Evolutionary conservation across 495 filamentous ascomycete genomes (phyloP).

Genomic region (Penicillium salamii): DNA sequence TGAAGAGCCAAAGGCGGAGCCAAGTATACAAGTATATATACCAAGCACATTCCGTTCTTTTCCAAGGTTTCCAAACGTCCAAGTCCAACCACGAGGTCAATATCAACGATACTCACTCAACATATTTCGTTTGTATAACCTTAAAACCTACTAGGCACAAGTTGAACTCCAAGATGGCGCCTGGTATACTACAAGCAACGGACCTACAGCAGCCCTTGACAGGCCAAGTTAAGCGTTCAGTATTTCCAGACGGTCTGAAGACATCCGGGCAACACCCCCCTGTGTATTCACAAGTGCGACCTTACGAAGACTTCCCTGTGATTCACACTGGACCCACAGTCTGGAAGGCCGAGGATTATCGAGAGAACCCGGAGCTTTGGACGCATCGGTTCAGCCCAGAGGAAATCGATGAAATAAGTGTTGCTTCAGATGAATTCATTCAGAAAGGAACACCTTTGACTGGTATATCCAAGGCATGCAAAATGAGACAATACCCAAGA

Average conservation of each 20-base stretch:
- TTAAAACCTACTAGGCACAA: no score
- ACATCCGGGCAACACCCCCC: slow-evolving; percentile 83
- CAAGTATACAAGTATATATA: slow-evolving; percentile 13
- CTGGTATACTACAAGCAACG: slow-evolving; percentile 11
- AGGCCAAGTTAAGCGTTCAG: slow-evolving; percentile 15
- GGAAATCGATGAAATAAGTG: slow-evolving; percentile 67
- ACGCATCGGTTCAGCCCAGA: slow-evolving; percentile 63
- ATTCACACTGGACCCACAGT: slow-evolving; percentile 72
- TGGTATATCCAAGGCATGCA: slow-evolving; percentile 67
- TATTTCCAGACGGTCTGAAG: slow-evolving; percentile 58
- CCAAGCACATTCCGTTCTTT: no score
- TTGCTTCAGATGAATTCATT: slow-evolving; percentile 67
- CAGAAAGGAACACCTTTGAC: slow-evolving; percentile 59
- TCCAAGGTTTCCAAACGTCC: no score
- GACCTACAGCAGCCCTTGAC: not conserved
- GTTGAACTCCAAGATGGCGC: slow-evolving; percentile 19
- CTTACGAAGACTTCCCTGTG: slow-evolving; percentile 72
- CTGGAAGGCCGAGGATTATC: slow-evolving; percentile 74
- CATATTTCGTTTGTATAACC: no score
- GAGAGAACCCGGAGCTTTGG: slow-evolving; percentile 69
- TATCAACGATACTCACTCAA: no score
- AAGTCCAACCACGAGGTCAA: no score
- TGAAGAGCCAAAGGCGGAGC: not conserved
- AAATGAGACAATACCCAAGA: no score
- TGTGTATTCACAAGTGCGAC: slow-evolving; percentile 59